Evolutionary conservation across 371 early-diverging fungal genomes (phyloP), one percentile per base, ranked within the genome.

Genomic region (Mortierella sp.): DNA sequence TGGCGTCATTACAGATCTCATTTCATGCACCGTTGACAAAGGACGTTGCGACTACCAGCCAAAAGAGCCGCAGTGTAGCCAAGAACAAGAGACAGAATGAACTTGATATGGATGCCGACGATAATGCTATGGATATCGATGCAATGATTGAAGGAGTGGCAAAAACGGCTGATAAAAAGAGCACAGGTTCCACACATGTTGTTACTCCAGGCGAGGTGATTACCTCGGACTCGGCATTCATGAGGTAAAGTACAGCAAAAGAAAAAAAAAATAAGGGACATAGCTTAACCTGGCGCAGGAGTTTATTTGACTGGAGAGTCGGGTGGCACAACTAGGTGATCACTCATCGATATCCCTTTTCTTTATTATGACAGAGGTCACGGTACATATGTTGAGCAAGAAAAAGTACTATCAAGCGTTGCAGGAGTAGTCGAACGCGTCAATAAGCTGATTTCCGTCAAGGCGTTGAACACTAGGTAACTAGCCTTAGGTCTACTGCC

Each of bases 371-470:
- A n/a, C 55, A 93, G 95, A 63, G 99, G 99, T 23, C 99, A 99
- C 81, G 99, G 99, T 64, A 99, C 99, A 2, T 96, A 94, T 80
- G 70, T 87, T 16, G 91, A 92, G 47, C 85, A 86, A 50, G 83
- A 89, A 60, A 84, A 84, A 15, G 83, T 96, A 16, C 81, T 91
- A 44, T 95, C 98, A 4, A 92, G 96, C 6, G 94, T 97, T 25
- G 94, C 95, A 14, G 99, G 99, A 62, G 87, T 87, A 4, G 94
- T 98, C 16, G 96, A 97, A 75, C 91, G 95, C 57, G 96, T 99
- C 65, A 99, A 99, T 88, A 97, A 97, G 83, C 88, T 99, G 16
- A 87, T 99, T 30, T 94, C 97, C 0, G 97, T 99, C 43, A 87
- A 88, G 44, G 92, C 99, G n/a, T 82, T 97, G 51, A 91, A 94